Conservation (phyloP, 169 alveolate species). For the Cryptosporidium tyzzeri region DNA sequence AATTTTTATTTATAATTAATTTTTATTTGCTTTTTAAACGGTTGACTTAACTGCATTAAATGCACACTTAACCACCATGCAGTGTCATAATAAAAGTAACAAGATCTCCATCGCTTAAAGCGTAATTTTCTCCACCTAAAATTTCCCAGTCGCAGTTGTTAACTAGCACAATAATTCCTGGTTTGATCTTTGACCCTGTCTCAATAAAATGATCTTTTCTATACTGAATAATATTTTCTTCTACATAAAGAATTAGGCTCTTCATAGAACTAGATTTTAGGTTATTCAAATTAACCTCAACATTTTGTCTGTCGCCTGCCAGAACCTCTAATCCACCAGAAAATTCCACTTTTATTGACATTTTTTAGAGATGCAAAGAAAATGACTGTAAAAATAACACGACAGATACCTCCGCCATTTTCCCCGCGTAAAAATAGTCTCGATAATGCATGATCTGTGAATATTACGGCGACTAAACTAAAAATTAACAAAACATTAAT, state of each 20-base stretch:
- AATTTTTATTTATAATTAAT: background rate
- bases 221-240: slow-evolving; percentile 39
- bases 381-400: background rate
- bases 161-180: slow-evolving; percentile 94
- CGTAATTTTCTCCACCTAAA: slow-evolving; percentile 87
- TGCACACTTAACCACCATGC: slow-evolving; percentile 92
- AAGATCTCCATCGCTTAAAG: slow-evolving; percentile 84
- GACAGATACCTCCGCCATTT: slow-evolving; percentile 75
- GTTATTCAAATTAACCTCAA: slow-evolving; percentile 3
- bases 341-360: slow-evolving; percentile 30
- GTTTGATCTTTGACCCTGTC: slow-evolving; percentile 80
- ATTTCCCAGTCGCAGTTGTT: slow-evolving; percentile 96
- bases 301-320: slow-evolving; percentile 25
- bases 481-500: background rate
- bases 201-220: slow-evolving; percentile 70
- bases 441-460: slow-evolving; percentile 75
- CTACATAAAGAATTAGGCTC: slow-evolving; percentile 20
- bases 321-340: slow-evolving; percentile 67
- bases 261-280: slow-evolving; percentile 37
- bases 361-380: background rate
- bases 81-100: slow-evolving; percentile 94
- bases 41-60: background rate
- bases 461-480: background rate
- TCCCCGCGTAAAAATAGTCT: slow-evolving; percentile 67
- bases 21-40: background rate